These are phyloP conservation scores for Sarocladium kiliense DNA, from an alignment of 2,329 filamentous ascomycete genomes.

Conservation along the genomic window DNA sequence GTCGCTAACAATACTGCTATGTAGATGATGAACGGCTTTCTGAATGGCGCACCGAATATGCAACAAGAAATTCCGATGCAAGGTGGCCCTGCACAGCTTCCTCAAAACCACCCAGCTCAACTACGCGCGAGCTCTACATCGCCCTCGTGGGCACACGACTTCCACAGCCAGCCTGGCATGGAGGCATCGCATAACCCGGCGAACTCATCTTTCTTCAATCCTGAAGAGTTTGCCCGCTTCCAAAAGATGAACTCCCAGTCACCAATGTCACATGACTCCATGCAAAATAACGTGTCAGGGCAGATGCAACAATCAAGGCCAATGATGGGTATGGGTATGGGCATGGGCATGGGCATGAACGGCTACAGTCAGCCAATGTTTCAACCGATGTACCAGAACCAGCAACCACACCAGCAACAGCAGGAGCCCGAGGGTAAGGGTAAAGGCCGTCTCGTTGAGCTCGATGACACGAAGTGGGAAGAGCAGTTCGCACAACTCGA, in stretches of 20 bases:
- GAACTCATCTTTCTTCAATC: conserved; percentile 59
- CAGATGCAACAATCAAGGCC: conserved; percentile 51
- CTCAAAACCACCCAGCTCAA: conserved; percentile 42
- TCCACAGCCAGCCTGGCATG: conserved; percentile 59
- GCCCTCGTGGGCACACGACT: conserved; percentile 49
- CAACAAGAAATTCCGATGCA: conserved; percentile 51
- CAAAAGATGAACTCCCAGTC: conserved; percentile 59
- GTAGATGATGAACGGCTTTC: conserved; percentile 90
- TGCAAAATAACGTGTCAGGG: conserved; percentile 50
- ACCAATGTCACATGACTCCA: conserved; percentile 44
- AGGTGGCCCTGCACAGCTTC: conserved; percentile 40
- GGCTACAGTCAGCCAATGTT: conserved; percentile 51
- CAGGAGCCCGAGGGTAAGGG: conserved; percentile 57
- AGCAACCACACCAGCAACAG: conserved; percentile 39
- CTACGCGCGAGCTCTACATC: conserved; percentile 49
- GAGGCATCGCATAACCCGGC: conserved; percentile 63
- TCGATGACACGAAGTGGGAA: conserved; percentile 94
- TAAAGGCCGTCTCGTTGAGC: conserved; percentile 90
- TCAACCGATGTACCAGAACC: conserved; percentile 30
- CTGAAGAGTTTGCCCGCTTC: conserved; percentile 85
- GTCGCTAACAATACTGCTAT: neutral
- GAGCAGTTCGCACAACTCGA: conserved; percentile 91
- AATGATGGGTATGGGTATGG: conserved; percentile 47
- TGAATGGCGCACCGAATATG: conserved; percentile 67
- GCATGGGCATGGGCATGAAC: conserved; percentile 28